Conservation (phyloP, 768 basidiomycete species). For the Dioszegia aurantiaca region DNA sequence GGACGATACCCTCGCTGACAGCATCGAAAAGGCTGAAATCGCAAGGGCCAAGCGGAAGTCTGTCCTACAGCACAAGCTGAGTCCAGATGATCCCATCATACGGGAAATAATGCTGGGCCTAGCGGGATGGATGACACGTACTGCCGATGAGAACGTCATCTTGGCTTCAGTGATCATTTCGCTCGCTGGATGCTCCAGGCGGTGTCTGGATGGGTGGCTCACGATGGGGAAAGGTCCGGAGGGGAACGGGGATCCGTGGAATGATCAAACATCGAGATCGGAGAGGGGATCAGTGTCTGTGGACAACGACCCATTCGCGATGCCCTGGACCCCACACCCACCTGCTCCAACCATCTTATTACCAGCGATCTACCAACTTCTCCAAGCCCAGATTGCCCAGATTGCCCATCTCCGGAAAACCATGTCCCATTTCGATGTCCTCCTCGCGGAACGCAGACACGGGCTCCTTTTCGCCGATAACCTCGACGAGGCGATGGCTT, state of each 20-base stretch:
- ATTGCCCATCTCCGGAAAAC: conserved; percentile 73
- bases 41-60: background rate
- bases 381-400: conserved; percentile 74
- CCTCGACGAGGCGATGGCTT: conserved; percentile 77
- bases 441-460: conserved; percentile 76
- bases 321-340: background rate
- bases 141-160: conserved; percentile 81
- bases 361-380: conserved; percentile 75
- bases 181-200: conserved; percentile 77
- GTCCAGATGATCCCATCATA: conserved; percentile 72
- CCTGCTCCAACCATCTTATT: background rate
- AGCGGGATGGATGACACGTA: conserved; percentile 76
- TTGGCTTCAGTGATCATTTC: conserved; percentile 77
- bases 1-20: background rate
- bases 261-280: too few relatives aligned
- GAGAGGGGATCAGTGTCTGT: too few relatives aligned
- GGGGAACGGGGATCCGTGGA: background rate
- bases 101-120: conserved; percentile 68
- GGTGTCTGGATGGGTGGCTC: conserved; percentile 84
- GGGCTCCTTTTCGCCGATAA: conserved; percentile 90
- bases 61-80: conserved; percentile 56
- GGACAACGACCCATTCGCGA: conserved; percentile 13
- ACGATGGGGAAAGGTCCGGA: conserved; percentile 56
- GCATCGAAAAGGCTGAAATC: background rate
- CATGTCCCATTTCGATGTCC: conserved; percentile 78